Evolutionary conservation across 202 grass and related monocot species (phyloP).

Genomic region (Dendrocalamus latiflorus): DNA sequence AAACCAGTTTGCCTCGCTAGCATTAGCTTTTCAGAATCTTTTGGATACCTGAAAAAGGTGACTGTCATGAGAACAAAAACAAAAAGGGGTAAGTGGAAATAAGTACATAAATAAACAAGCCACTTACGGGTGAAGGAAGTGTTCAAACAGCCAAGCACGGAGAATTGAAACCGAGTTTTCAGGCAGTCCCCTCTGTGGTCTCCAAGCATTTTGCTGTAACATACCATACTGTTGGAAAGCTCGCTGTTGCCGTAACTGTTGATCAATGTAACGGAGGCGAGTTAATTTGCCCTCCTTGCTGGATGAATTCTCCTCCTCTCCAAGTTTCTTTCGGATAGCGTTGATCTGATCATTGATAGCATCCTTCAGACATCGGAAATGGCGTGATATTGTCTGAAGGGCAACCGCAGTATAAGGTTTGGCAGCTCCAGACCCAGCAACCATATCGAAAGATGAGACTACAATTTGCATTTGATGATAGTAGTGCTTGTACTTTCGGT

Average conservation of each 20-base stretch:
- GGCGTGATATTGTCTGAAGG: conserved; percentile 89
- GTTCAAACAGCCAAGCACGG: conserved; percentile 97
- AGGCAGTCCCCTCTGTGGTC: conserved; percentile 91
- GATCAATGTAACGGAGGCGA: conserved; percentile 91
- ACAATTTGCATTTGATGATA: conserved; percentile 98
- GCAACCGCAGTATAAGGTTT: conserved; percentile 91
- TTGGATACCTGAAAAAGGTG: conserved; percentile 71
- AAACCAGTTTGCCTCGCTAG: conserved; percentile 94
- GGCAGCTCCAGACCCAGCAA: conserved; percentile 71
- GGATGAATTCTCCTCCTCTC: conserved; percentile 61
- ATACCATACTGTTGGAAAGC: conserved; percentile 94
- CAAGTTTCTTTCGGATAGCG: conserved; percentile 71
- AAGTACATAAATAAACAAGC: not conserved
- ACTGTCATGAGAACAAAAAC: conserved; percentile 6
- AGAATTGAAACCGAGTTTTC: conserved; percentile 96
- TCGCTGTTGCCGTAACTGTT: conserved; percentile 83
- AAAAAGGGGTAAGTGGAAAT: not conserved
- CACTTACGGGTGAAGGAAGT: conserved; percentile 97
- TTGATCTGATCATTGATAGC: conserved; percentile 80
- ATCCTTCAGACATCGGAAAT: conserved; percentile 94
- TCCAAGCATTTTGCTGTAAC: conserved; percentile 95
- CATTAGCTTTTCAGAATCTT: conserved; percentile 96
- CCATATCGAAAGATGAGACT: conserved; percentile 77
- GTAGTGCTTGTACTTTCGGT: conserved; percentile 90
- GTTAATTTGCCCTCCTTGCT: conserved; percentile 68